Evolutionary conservation across 805 yeast species (phyloP), one percentile per base, ranked within the genome.

Genomic region (Barnettozyma californica): DNA sequence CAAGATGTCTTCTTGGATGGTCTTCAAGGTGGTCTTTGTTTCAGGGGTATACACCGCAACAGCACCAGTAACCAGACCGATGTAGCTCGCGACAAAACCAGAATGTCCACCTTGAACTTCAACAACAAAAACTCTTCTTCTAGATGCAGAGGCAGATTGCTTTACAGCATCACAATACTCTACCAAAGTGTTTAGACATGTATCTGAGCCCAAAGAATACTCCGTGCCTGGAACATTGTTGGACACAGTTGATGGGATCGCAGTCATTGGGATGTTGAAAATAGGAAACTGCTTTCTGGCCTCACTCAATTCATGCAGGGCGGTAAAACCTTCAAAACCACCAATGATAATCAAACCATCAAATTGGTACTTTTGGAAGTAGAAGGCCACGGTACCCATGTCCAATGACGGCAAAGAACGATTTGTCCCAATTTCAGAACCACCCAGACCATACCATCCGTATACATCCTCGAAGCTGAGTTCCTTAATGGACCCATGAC

Each of bases 171-270:
- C 99, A 71, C 98, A 92, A 74, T 94, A 94, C 49, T 85, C 82
- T 53, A 90, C 89, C 60, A 94, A 75, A 9, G 94, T 74, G 69
- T 94, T 94, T 74, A 94, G 73, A 74, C 99, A 95, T 10, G 99
- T 94, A 66, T 94, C 99, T 11, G 90, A 77, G 50, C 99, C 99
- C 50, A 94, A 70, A 0, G 97, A 90, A 68, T 90, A 90, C 68
- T 94, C 97, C 2, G 98, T 85, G 51, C 99, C 99, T n/a, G 99
- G 99, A 44, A 94, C 98, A 60, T 94, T 94, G 71, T 94, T 94
- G 16, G 97, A 90, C 55, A 94, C 88, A 2, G 99, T 94, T 2
- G 98, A 92, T 10, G 99, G 99, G 56, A 94, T 76, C 58, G 88
- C 80, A 38, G 87, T 86, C 87, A 92, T 84, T 53, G 99, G 99